Evolutionary conservation across 306 rosid species (phyloP).

Genomic region (Castanospermum australe): DNA sequence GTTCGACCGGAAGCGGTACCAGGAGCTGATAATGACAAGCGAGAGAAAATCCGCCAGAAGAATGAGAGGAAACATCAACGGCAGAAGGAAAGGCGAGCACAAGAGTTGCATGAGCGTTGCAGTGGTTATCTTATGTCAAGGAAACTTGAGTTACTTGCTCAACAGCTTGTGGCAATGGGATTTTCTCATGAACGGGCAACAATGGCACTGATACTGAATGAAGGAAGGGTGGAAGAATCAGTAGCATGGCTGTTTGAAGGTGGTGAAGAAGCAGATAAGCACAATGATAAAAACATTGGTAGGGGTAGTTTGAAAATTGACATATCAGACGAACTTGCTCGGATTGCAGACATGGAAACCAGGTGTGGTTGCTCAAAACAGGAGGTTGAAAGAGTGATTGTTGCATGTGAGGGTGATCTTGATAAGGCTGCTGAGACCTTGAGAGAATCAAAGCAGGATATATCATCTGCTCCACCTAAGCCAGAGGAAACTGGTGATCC

Average conservation of each 20-base stretch:
- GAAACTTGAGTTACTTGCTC: conserved; percentile 89
- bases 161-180: conserved; percentile 90
- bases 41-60: conserved; percentile 93
- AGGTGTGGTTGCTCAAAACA: conserved; percentile 74
- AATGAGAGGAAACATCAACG: conserved; percentile 97
- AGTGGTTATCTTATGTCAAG: conserved; percentile 90
- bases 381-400: conserved; percentile 94
- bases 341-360: conserved; percentile 66
- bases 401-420: conserved; percentile 86
- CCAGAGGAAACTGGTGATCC: conserved; percentile 87
- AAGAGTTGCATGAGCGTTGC: conserved; percentile 90
- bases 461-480: conserved; percentile 59
- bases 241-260: conserved; percentile 82
- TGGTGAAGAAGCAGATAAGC: conserved; percentile 61
- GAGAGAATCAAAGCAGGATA: conserved; percentile 62
- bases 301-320: conserved; percentile 78
- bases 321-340: conserved; percentile 91
- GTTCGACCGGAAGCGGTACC: conserved; percentile 66
- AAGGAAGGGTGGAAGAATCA: conserved; percentile 92
- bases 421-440: conserved; percentile 78
- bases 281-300: conserved; percentile 48
- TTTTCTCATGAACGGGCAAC: conserved; percentile 86
- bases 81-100: conserved; percentile 96
- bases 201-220: conserved; percentile 80
- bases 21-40: conserved; percentile 91